Percentiles rank a stretch among this genome's conserved stretches.
Evolutionary conservation across 176 grass and related monocot species (phyloP).

Genomic region (Pontederia paniculata): DNA sequence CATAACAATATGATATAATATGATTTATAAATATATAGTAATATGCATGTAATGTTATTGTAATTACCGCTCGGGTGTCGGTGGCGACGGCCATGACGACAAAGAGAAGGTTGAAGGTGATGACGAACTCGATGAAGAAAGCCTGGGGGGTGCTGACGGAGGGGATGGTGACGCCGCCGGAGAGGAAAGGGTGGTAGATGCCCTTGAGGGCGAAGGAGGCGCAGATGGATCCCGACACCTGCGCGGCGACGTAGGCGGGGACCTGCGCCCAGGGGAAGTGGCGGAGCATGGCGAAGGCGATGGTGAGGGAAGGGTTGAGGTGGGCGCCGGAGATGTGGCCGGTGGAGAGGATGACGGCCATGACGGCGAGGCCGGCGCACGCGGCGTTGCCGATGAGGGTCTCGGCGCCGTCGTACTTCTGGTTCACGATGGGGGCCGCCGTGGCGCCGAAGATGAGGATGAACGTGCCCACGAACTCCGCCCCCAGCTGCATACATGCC

Average conservation of each 20-base stretch:
- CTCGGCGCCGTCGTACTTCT: slow-evolving; percentile 85
- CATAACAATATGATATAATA: too few relatives aligned
- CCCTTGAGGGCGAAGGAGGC: slow-evolving; percentile 88
- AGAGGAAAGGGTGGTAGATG: slow-evolving; percentile 90
- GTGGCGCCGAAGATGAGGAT: slow-evolving; percentile 98
- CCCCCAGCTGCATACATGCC: slow-evolving; percentile 39
- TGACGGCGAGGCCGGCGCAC: slow-evolving; percentile 72
- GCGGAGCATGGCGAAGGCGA: slow-evolving; percentile 80
- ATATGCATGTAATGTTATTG: too few relatives aligned
- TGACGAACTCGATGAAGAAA: slow-evolving; percentile 96
- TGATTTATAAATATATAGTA: too few relatives aligned
- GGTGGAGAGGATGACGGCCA: slow-evolving; percentile 79
- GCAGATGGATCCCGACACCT: slow-evolving; percentile 81
- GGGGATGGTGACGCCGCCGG: slow-evolving; percentile 87
- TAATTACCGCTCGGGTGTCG: slow-evolving; percentile 61
- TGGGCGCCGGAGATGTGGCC: slow-evolving; percentile 95
- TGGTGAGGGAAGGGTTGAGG: slow-evolving; percentile 87
- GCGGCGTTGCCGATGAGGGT: slow-evolving; percentile 83
- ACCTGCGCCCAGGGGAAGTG: slow-evolving; percentile 97
- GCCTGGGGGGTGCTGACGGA: slow-evolving; percentile 78
- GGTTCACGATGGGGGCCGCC: slow-evolving; percentile 96
- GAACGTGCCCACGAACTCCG: slow-evolving; percentile 94
- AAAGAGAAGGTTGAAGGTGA: slow-evolving; percentile 91
- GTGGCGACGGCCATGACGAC: slow-evolving; percentile 97
- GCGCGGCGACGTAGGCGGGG: slow-evolving; percentile 62